Percentiles rank a stretch among this genome's conserved stretches.
Evolutionary conservation across 768 basidiomycete species (phyloP).

Genomic region (Lactarius akahatsu): DNA sequence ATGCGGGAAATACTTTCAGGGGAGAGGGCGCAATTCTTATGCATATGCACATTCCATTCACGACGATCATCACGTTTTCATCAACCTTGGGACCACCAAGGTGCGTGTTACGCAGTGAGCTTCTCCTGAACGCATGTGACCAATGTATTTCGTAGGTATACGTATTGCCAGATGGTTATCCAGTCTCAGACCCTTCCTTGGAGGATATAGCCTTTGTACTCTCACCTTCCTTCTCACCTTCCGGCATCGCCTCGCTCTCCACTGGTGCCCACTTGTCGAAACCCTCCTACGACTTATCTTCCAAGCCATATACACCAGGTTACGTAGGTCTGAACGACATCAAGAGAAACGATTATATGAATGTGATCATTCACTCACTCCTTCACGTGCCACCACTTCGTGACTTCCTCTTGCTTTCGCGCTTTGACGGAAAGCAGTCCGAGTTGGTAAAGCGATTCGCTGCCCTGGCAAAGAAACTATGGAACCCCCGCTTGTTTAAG

Average conservation of each 20-base stretch:
- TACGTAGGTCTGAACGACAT: slow-evolving; percentile 98
- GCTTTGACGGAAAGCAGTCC: slow-evolving; percentile 69
- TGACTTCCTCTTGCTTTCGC: slow-evolving; percentile 79
- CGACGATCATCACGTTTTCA: slow-evolving; percentile 98
- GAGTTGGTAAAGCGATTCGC: slow-evolving; percentile 90
- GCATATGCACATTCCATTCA: slow-evolving; percentile 97
- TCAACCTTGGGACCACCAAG: slow-evolving; percentile 92
- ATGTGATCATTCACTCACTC: slow-evolving; percentile 92
- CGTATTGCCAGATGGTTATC: slow-evolving; percentile 95
- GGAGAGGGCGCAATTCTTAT: slow-evolving; percentile 87
- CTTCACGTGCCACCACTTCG: slow-evolving; percentile 89
- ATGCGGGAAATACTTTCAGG: slow-evolving; percentile 98
- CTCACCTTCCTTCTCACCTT: slow-evolving; percentile 77
- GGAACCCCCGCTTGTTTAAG: slow-evolving; percentile 97
- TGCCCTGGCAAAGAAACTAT: slow-evolving; percentile 85
- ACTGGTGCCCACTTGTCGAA: slow-evolving; percentile 59
- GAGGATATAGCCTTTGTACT: slow-evolving; percentile 94
- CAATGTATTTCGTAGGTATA: slow-evolving; percentile 65
- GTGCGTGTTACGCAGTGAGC: slow-evolving; percentile 43
- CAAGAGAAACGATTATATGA: slow-evolving; percentile 96
- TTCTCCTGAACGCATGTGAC: slow-evolving; percentile 7
- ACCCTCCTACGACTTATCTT: slow-evolving; percentile 81
- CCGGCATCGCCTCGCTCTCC: slow-evolving; percentile 54
- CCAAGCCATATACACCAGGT: slow-evolving; percentile 84
- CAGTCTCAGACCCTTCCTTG: slow-evolving; percentile 92